These are phyloP conservation scores for Chytriomyces sp. DNA, from an alignment of 192 early-diverging fungal genomes.

Conservation along the genomic window DNA sequence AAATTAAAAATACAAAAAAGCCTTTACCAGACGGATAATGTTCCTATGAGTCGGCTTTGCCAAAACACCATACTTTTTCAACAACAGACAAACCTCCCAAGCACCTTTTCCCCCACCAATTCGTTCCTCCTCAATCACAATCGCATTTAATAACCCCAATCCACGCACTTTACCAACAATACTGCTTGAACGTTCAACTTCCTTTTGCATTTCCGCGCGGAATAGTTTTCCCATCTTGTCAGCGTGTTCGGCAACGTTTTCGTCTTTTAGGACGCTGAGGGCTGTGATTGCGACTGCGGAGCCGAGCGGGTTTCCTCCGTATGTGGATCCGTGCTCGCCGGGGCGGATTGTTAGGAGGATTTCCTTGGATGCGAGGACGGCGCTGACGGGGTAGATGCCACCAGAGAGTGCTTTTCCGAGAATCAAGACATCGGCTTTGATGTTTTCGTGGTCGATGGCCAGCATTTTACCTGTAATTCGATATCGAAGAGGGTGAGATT, in stretches of 20 bases:
- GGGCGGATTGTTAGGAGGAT: slow-evolving; percentile 59
- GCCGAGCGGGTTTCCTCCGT: slow-evolving; percentile 96
- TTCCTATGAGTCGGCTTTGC: slow-evolving; percentile 99
- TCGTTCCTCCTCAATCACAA: slow-evolving; percentile 88
- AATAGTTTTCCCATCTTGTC: slow-evolving; percentile 82
- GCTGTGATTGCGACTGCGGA: slow-evolving; percentile 94
- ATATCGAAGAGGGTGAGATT: no score
- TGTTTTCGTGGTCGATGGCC: slow-evolving; percentile 89
- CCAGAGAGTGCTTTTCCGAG: slow-evolving; percentile 97
- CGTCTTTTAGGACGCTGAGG: slow-evolving; percentile 92
- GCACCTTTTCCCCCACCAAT: slow-evolving; percentile 79
- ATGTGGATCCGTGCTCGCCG: slow-evolving; percentile 95
- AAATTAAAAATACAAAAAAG: no score
- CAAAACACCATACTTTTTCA: slow-evolving; percentile 90
- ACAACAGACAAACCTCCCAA: slow-evolving; percentile 94
- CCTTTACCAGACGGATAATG: slow-evolving; percentile 87
- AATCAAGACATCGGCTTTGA: slow-evolving; percentile 92
- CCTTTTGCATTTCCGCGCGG: slow-evolving; percentile 69
- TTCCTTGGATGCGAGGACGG: slow-evolving; percentile 81
- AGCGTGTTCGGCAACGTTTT: slow-evolving; percentile 83
- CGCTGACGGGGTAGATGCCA: slow-evolving; percentile 95
- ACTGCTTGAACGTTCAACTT: slow-evolving; percentile 71
- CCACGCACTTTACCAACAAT: slow-evolving; percentile 73
- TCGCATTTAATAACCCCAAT: slow-evolving; percentile 92
- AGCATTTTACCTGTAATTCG: slow-evolving; percentile 71